phyloP scores from a whole-genome alignment of 495 filamentous ascomycete genomes.

The Staphylotrichum longicolle region DNA sequence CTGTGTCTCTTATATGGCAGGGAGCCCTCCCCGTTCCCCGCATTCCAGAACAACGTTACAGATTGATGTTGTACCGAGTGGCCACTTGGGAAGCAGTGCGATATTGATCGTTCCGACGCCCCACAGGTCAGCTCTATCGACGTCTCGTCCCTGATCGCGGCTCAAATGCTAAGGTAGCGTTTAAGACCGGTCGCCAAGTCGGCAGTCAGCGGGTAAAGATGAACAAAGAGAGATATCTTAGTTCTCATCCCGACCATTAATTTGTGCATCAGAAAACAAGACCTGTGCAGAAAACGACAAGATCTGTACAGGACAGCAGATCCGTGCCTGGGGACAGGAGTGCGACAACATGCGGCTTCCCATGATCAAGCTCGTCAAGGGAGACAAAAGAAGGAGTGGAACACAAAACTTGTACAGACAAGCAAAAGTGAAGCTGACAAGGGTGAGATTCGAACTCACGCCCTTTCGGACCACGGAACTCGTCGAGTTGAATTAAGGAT shows the following conservation, averaged over 20 bases:
- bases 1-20: background rate
- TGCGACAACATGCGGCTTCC: too few relatives aligned
- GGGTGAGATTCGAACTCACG: too few relatives aligned
- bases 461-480: too few relatives aligned
- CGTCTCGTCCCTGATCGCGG: background rate
- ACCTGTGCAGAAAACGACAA: background rate
- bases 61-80: background rate
- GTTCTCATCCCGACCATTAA: too few relatives aligned
- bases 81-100: background rate
- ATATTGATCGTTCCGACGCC: background rate
- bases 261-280: too few relatives aligned
- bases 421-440: too few relatives aligned
- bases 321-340: too few relatives aligned
- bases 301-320: too few relatives aligned
- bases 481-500: too few relatives aligned
- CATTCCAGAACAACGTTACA: constrained; percentile 13
- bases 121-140: background rate
- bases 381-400: too few relatives aligned
- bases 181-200: background rate
- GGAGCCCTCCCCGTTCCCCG: background rate
- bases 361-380: too few relatives aligned
- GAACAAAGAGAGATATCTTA: background rate
- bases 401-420: too few relatives aligned
- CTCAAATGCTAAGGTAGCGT: background rate
- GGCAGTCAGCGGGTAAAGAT: background rate